phyloP scores from a whole-genome alignment of 176 grass and related monocot genomes.

The Musa acuminata region DNA sequence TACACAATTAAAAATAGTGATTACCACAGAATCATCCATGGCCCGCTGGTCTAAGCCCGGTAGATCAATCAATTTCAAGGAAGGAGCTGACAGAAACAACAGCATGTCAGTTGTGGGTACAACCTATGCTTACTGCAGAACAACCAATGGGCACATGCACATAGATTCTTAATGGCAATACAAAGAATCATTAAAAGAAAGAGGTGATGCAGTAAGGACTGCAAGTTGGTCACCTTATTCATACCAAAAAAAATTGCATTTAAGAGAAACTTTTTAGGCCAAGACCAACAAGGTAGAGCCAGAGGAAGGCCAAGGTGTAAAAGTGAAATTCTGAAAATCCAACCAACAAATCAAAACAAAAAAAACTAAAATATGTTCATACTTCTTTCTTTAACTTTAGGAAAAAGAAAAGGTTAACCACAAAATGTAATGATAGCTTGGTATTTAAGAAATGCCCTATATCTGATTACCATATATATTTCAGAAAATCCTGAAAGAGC shows the following conservation, averaged over 20 bases:
- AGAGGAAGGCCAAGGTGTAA: neutral
- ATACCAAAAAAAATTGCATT: neutral
- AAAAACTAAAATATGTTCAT: neutral
- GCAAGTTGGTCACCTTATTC: neutral
- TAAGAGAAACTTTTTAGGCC: neutral
- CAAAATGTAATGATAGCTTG: neutral
- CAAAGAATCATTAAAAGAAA: neutral
- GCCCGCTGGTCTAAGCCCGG: conserved; percentile 90
- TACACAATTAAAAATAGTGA: neutral
- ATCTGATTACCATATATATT: neutral
- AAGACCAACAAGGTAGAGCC: neutral
- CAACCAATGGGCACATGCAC: neutral
- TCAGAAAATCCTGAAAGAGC: neutral
- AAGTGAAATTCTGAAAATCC: neutral
- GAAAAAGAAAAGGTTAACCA: neutral
- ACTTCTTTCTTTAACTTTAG: neutral
- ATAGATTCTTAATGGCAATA: too few species aligned
- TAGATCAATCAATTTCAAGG: conserved; percentile 96
- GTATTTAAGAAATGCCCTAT: neutral
- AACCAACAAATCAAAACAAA: neutral
- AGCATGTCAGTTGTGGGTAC: neutral
- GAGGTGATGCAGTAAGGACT: neutral
- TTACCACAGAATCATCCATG: conserved; percentile 78
- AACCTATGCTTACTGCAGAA: conserved; percentile 12
- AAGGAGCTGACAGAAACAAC: conserved; percentile 56